phyloP scores from a whole-genome alignment of 2,329 filamentous ascomycete species.

The Phaeoacremonium minimum region DNA sequence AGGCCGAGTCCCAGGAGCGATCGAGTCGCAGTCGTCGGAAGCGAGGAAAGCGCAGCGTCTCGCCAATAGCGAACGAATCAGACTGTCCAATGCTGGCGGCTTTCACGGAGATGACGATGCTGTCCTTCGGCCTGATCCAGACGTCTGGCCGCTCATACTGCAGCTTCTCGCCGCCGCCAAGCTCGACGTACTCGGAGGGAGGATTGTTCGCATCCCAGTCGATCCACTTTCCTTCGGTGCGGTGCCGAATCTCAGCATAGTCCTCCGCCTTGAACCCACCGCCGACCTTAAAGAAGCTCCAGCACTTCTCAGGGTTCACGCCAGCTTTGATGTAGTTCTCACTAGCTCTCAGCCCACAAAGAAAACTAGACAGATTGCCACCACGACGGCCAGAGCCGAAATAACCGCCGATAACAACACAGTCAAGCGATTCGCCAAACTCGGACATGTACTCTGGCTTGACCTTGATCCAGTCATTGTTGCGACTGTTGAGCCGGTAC shows the following conservation, averaged over 20 bases:
- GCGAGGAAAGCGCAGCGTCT: constrained; percentile 85
- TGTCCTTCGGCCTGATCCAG: constrained; percentile 89
- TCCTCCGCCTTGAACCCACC: constrained; percentile 84
- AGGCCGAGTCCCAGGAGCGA: constrained; percentile 74
- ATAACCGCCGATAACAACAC: constrained; percentile 85
- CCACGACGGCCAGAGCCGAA: constrained; percentile 85
- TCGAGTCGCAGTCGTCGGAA: constrained; percentile 81
- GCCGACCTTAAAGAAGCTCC: constrained; percentile 98
- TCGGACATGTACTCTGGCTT: constrained; percentile 98
- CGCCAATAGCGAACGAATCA: constrained; percentile 70
- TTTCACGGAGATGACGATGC: constrained; percentile 83
- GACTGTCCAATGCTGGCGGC: constrained; percentile 73
- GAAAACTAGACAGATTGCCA: constrained; percentile 75
- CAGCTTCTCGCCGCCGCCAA: constrained; percentile 67
- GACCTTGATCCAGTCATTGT: constrained; percentile 97
- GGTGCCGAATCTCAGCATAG: constrained; percentile 76
- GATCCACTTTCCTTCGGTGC: constrained; percentile 87
- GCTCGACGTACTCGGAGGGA: constrained; percentile 72
- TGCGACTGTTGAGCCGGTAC: constrained; percentile 84
- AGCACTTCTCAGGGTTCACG: constrained; percentile 68
- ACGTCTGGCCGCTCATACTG: constrained; percentile 80
- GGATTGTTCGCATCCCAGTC: constrained; percentile 77
- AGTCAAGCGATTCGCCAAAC: constrained; percentile 89
- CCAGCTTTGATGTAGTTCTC: constrained; percentile 59
- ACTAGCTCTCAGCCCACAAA: constrained; percentile 82